Evolutionary conservation across 371 early-diverging fungal species (phyloP), one percentile per base, ranked within the genome.

Genomic region (Phascolomyces articulosus): DNA sequence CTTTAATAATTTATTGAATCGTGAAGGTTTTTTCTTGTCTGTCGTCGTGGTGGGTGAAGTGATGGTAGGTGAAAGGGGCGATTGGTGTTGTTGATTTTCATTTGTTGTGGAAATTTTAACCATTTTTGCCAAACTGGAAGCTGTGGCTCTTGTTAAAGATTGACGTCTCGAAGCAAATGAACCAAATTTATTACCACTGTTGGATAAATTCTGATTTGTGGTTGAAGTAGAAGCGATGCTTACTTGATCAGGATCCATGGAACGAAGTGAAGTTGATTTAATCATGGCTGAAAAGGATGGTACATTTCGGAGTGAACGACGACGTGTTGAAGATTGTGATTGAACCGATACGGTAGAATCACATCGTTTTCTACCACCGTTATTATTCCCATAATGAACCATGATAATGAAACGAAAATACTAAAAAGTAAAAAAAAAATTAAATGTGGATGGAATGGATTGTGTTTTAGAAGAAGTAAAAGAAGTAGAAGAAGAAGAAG

Each of bases 91-190:
- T 10, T 40, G 59, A 34, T 34, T 34, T 27, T 47, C 47, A 47
- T 59, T 24, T 0, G 44, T 21, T 2, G 60, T 21, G 0, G 60
- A 44, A 16, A 59, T 40, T n/a, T 59, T 59, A n/a, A 66, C 66
- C 44, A 66, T 58, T 13, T 66, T 66, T 20, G 66, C 66, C 21
- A 66, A 34, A 11, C 66, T 66, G 10, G 66, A 66, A 20, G 60
- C 66, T 8, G 66, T 66, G 13, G 66, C 66, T 24, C 66, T 40
- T 10, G 66, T 66, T 6, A 66, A 31, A 23, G 66, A 66, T 56
- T 66, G 66, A 21, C 66, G 66, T 10, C 66, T 51, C 21, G 66
- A 63, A 18, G 51, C 7, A 24, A 51, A 51, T 11, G 51, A 51
- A n/a, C n/a, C 24, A n/a, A 51, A 51, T 51, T 51, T 51, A 7